Conservation (phyloP, 225 moss, liverwort and hornwort genomes). For the Antitrichia curtipendula region DNA sequence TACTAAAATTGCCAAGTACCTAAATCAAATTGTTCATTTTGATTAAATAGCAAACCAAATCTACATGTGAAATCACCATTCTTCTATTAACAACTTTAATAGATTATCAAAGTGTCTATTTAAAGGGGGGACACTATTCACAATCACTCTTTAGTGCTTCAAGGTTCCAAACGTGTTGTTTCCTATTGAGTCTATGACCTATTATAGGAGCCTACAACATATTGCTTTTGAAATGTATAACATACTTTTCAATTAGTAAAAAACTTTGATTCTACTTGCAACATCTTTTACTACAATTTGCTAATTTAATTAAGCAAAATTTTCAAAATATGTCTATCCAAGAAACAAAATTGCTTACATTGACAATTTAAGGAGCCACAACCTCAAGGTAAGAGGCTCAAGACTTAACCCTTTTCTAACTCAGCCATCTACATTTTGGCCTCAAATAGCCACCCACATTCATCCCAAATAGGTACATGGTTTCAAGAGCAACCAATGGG, state of each 20-base stretch:
- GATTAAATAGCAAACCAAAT: not conserved
- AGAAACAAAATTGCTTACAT: not conserved
- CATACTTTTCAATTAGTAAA: not conserved
- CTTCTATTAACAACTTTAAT: not conserved
- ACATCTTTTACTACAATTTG: not conserved
- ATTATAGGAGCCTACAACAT: not conserved
- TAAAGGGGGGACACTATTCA: too few relatives aligned
- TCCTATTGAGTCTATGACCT: too few relatives aligned
- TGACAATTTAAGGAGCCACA: not conserved
- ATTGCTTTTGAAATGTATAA: not conserved
- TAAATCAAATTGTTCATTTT: not conserved
- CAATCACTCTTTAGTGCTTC: too few relatives aligned
- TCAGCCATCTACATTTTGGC: not conserved
- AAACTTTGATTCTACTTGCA: not conserved
- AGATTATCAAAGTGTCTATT: too few relatives aligned
- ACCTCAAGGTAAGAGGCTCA: not conserved
- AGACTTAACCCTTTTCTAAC: not conserved
- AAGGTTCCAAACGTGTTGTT: too few relatives aligned
- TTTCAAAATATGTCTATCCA: not conserved
- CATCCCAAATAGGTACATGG: not conserved
- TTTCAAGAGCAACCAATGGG: not conserved
- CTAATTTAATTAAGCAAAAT: not conserved
- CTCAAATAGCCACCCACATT: not conserved
- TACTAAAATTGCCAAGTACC: not conserved
- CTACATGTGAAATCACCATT: accelerated